phyloP scores from a whole-genome alignment of 2,329 filamentous ascomycete genomes.

The Nigrograna mackinnonii region DNA sequence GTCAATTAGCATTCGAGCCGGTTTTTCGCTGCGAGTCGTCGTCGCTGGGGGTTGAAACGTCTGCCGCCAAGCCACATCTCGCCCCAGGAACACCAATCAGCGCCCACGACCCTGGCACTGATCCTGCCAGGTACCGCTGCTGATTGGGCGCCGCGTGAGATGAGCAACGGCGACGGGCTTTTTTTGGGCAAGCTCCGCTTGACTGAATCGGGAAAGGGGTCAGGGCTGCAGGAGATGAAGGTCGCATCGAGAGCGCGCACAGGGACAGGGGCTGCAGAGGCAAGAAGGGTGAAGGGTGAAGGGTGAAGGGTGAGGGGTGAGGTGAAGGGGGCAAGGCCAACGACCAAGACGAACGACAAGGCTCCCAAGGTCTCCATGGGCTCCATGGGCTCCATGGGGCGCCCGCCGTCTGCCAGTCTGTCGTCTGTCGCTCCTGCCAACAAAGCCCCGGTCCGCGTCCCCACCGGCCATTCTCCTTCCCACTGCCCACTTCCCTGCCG shows the following conservation, averaged over 20 bases:
- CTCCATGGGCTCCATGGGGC: no score
- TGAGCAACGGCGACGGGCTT: conserved; percentile 22
- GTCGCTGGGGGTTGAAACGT: neutral
- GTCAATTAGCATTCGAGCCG: neutral
- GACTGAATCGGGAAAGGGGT: conserved; percentile 5
- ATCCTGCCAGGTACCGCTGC: conserved; percentile 20
- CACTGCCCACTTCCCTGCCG: neutral
- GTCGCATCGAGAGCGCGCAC: neutral
- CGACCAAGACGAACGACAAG: no score
- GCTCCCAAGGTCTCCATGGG: no score
- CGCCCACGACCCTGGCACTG: conserved; percentile 1
- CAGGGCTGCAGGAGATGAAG: conserved; percentile 16
- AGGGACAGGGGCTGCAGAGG: no score
- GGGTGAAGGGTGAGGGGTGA: no score
- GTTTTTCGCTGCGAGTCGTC: no score
- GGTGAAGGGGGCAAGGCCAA: no score
- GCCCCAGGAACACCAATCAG: conserved; percentile 36
- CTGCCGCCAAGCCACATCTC: conserved; percentile 1
- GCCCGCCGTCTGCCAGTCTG: no score
- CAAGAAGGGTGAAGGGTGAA: no score
- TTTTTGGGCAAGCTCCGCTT: conserved; percentile 4
- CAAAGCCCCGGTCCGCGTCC: no score
- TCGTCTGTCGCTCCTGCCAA: no score
- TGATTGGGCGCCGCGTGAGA: conserved; percentile 26
- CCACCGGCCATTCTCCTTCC: neutral